A percentile compares a stretch with the other conserved stretches of the same genome.
Evolutionary conservation across 495 filamentous ascomycete species (phyloP).

Genomic region (Neurospora tetraspora): DNA sequence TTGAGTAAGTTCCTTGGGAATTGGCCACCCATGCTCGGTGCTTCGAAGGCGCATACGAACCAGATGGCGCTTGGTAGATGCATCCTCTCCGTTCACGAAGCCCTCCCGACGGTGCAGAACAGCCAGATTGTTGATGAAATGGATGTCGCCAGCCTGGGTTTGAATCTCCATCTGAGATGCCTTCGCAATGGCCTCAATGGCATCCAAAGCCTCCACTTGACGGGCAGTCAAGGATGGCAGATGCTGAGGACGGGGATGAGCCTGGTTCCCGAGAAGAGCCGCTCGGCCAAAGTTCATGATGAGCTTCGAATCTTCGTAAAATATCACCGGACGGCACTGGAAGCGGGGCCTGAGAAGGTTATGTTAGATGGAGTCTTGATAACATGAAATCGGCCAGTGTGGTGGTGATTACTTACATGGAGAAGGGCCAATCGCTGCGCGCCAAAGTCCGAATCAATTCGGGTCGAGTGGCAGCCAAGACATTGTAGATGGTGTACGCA

Average conservation of each 20-base stretch:
- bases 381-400: not conserved
- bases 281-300: conserved; percentile 53
- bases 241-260: conserved; percentile 41
- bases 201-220: conserved; percentile 54
- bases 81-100: conserved; percentile 40
- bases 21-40: conserved; percentile 33
- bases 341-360: conserved; percentile 32
- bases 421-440: conserved; percentile 51
- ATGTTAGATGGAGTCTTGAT: conserved; percentile 1
- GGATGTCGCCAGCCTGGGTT: conserved; percentile 55
- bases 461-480: conserved; percentile 49
- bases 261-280: conserved; percentile 44
- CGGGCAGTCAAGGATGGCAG: conserved; percentile 47
- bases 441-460: conserved; percentile 51
- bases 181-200: conserved; percentile 49
- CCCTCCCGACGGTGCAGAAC: conserved; percentile 57
- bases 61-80: conserved; percentile 35
- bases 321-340: conserved; percentile 48
- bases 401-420: conserved; percentile 37
- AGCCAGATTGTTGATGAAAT: conserved; percentile 65
- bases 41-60: conserved; percentile 43
- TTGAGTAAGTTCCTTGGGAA: conserved; percentile 30
- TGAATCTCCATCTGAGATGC: conserved; percentile 45
- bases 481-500: conserved; percentile 52
- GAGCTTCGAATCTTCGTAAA: conserved; percentile 42